Conservation (phyloP, 2,329 filamentous ascomycete species). For the Diplodia seriata region DNA sequence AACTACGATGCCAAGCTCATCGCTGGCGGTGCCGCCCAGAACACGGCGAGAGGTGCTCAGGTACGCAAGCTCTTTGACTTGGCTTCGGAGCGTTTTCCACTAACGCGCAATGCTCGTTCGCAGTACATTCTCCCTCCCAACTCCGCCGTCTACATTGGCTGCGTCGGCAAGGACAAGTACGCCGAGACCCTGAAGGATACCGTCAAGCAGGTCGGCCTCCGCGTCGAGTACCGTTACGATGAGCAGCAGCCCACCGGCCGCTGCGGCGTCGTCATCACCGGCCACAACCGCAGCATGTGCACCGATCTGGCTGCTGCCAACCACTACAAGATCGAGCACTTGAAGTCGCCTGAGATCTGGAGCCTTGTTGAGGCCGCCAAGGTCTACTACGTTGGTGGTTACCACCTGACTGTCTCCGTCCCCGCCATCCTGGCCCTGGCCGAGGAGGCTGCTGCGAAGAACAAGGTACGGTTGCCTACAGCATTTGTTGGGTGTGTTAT, state of each 20-base stretch:
- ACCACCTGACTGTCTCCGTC: slow-evolving; percentile 96
- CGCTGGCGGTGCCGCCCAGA: slow-evolving; percentile 94
- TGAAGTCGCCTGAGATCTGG: slow-evolving; percentile 93
- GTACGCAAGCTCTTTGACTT: slow-evolving; percentile 47
- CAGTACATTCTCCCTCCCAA: slow-evolving; percentile 89
- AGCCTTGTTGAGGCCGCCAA: slow-evolving; percentile 85
- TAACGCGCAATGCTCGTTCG: slow-evolving; percentile 41
- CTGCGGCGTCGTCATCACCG: slow-evolving; percentile 96
- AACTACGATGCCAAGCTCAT: slow-evolving; percentile 94
- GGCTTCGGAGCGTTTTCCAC: slow-evolving; percentile 18
- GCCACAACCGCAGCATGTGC: slow-evolving; percentile 91
- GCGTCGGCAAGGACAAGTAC: slow-evolving; percentile 95
- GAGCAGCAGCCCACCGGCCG: slow-evolving; percentile 83
- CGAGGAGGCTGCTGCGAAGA: slow-evolving; percentile 83
- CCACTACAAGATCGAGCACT: slow-evolving; percentile 92
- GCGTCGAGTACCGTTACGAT: slow-evolving; percentile 94
- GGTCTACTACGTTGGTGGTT: slow-evolving; percentile 92
- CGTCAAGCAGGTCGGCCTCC: slow-evolving; percentile 84
- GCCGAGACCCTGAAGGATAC: slow-evolving; percentile 86
- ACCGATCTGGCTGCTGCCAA: slow-evolving; percentile 97
- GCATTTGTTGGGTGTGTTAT: slow-evolving; percentile 67
- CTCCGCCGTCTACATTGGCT: slow-evolving; percentile 91
- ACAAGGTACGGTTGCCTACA: slow-evolving; percentile 67
- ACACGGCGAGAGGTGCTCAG: slow-evolving; percentile 93
- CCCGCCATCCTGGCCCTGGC: slow-evolving; percentile 88